Percentiles rank a stretch among this genome's conserved stretches.
These are phyloP conservation scores for Neurospora sp. DNA, from an alignment of 2,329 filamentous ascomycete species.

Conservation along the genomic window DNA sequence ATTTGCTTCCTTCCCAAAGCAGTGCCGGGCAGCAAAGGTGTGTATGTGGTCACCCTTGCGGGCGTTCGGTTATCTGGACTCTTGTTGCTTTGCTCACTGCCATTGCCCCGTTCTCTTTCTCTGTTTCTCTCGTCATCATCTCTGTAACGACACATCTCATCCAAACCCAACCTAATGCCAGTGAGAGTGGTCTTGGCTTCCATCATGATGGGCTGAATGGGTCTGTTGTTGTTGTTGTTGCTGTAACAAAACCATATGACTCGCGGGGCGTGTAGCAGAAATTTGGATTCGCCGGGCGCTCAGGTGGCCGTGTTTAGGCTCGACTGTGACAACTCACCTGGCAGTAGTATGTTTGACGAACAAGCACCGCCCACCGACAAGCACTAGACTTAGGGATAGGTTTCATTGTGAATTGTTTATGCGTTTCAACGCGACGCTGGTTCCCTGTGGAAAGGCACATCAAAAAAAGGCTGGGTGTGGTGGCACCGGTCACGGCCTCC, in stretches of 20 bases:
- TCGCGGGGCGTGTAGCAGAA: neutral
- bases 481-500: neutral
- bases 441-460: neutral
- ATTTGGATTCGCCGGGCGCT: neutral
- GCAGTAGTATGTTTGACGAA: conserved; percentile 1
- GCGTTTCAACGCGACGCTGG: neutral
- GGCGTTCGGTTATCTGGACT: neutral
- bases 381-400: neutral
- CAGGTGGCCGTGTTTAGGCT: neutral
- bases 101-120: neutral
- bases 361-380: neutral
- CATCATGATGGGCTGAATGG: neutral
- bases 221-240: neutral
- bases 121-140: neutral
- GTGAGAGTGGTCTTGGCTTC: neutral
- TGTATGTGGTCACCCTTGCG: neutral
- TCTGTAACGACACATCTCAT: neutral
- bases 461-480: neutral
- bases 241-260: neutral
- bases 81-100: neutral
- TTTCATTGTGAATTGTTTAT: neutral
- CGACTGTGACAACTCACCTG: neutral
- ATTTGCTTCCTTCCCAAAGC: neutral
- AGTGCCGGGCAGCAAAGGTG: neutral
- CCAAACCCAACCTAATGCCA: neutral